A percentile compares a stretch with the other conserved stretches of the same genome.
Conservation (phyloP, 495 filamentous ascomycete genomes). For the Jackrogersella minutella region DNA sequence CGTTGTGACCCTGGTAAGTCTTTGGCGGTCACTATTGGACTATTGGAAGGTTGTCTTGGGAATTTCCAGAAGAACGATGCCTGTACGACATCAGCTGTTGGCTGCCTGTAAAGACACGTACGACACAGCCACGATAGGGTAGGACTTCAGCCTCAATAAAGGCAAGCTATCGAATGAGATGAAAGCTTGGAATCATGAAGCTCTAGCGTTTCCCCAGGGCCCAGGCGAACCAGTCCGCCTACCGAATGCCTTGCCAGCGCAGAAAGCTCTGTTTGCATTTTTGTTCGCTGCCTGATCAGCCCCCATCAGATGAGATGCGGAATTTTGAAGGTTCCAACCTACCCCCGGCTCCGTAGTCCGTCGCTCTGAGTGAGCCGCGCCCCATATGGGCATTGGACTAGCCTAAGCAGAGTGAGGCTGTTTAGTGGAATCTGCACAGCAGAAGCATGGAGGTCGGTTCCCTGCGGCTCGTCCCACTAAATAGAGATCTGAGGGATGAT, state of each 20-base stretch:
- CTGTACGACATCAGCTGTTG: slow-evolving; percentile 28
- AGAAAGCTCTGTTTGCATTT: slow-evolving; percentile 30
- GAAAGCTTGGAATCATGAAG: slow-evolving; percentile 2
- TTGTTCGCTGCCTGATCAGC: slow-evolving; percentile 22
- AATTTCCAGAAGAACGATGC: slow-evolving; percentile 13
- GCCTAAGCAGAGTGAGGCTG: slow-evolving; percentile 27
- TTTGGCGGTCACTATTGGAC: slow-evolving; percentile 11
- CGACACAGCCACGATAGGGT: slow-evolving; percentile 38
- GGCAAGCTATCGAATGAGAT: slow-evolving; percentile 24
- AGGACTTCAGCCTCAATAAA: slow-evolving; percentile 37
- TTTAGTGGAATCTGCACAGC: slow-evolving; percentile 27
- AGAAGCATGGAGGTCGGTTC: neutral
- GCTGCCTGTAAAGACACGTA: slow-evolving; percentile 37
- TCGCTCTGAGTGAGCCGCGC: slow-evolving; percentile 17
- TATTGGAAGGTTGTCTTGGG: slow-evolving; percentile 3
- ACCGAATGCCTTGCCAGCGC: slow-evolving; percentile 38
- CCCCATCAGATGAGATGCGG: slow-evolving; percentile 19
- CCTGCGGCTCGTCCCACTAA: slow-evolving; percentile 26
- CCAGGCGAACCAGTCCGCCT: slow-evolving; percentile 34
- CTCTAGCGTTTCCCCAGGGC: slow-evolving; percentile 13
- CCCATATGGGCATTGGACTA: slow-evolving; percentile 14
- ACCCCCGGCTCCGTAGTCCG: slow-evolving; percentile 16
- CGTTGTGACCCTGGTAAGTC: slow-evolving; percentile 20
- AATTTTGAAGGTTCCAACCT: too few relatives aligned
- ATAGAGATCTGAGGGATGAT: slow-evolving; percentile 27